A percentile compares a stretch with the other conserved stretches of the same genome.
phyloP scores from a whole-genome alignment of 495 filamentous ascomycete genomes.

The Daldinia childiae region DNA sequence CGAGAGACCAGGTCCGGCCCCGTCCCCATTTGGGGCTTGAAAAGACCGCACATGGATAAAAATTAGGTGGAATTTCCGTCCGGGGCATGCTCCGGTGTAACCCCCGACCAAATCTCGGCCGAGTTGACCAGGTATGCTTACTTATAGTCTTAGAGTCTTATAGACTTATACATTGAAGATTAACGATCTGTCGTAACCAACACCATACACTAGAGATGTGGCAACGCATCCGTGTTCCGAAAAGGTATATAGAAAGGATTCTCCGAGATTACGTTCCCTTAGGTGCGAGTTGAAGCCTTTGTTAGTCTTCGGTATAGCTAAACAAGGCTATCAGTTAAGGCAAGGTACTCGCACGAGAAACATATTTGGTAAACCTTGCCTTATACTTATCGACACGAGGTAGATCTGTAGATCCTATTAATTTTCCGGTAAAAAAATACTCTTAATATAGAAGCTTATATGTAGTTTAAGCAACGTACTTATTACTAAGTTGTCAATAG shows the following conservation, averaged over 20 bases:
- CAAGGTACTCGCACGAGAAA: conserved; percentile 10
- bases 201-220: too few relatives aligned
- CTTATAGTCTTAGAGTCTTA: not conserved
- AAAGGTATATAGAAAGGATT: too few relatives aligned
- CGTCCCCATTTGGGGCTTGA: conserved; percentile 25
- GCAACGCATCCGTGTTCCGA: too few relatives aligned
- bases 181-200: too few relatives aligned
- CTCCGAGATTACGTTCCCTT: too few relatives aligned
- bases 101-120: conserved; percentile 32
- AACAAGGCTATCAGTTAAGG: conserved; percentile 11
- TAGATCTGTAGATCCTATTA: conserved; percentile 38
- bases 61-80: conserved; percentile 22
- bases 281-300: too few relatives aligned
- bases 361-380: conserved; percentile 27
- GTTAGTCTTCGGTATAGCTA: too few relatives aligned
- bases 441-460: conserved; percentile 1
- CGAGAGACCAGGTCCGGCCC: conserved; percentile 30
- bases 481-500: conserved; percentile 11
- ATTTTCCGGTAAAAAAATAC: conserved; percentile 8
- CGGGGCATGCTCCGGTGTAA: conserved; percentile 30
- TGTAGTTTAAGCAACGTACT: not conserved
- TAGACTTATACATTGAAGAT: not conserved
- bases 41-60: conserved; percentile 20
- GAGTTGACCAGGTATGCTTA: conserved; percentile 9
- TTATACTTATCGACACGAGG: conserved; percentile 34